Evolutionary conservation across 257 asterid genomes (phyloP).

Genomic region (Solanum virginianum): DNA sequence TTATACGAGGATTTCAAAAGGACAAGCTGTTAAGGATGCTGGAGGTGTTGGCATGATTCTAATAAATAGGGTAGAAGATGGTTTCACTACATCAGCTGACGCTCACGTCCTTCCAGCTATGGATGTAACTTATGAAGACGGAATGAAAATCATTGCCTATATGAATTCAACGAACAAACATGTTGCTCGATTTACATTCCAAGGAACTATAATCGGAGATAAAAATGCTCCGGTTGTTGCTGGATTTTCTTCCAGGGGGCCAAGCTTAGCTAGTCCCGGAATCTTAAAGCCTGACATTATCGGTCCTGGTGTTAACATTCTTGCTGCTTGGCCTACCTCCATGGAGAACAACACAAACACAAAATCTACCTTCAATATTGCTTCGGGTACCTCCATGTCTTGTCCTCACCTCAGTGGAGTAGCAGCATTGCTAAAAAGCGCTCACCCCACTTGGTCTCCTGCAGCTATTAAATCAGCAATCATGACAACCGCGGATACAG

Average conservation of each 20-base stretch:
- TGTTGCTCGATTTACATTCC: conserved; percentile 11
- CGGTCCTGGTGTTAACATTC: conserved; percentile 46
- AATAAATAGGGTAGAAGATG: not conserved
- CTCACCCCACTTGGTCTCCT: conserved; percentile 39
- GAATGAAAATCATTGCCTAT: conserved; percentile 7
- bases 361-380: conserved; percentile 21
- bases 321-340: conserved; percentile 38
- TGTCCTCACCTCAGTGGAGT: conserved; percentile 42
- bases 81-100: conserved; percentile 9
- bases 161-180: conserved; percentile 14
- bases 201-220: conserved; percentile 33
- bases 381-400: conserved; percentile 45
- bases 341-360: conserved; percentile 13
- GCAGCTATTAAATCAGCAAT: conserved; percentile 44
- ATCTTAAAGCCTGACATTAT: conserved; percentile 54
- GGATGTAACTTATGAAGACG: conserved; percentile 5
- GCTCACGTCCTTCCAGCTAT: conserved; percentile 21
- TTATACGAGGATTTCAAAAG: not conserved
- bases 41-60: conserved; percentile 46
- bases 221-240: conserved; percentile 30
- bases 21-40: conserved; percentile 20
- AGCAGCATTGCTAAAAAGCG: conserved; percentile 29
- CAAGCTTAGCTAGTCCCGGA: conserved; percentile 19
- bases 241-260: conserved; percentile 44
- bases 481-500: conserved; percentile 34